phyloP scores from a whole-genome alignment of 305 asterid genomes.

The Andrographis paniculata region DNA sequence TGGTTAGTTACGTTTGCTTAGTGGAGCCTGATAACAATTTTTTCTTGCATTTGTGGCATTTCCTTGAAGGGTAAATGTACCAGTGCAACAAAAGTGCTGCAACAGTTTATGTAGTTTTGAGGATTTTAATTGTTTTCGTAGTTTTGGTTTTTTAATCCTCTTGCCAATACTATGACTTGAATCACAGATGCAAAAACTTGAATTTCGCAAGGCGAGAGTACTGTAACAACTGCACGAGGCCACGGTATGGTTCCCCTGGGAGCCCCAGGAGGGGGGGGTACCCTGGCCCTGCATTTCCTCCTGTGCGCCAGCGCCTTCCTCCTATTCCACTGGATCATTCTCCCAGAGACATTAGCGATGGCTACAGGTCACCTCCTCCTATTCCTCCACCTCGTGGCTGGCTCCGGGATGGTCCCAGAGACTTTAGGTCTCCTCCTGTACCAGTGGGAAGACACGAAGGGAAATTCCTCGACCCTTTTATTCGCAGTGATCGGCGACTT shows the following conservation, averaged over 20 bases:
- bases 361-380: conserved; percentile 57
- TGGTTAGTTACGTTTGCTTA: too few species aligned
- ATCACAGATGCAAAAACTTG: conserved; percentile 77
- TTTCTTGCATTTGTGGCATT: too few species aligned
- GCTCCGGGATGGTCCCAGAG: conserved; percentile 58
- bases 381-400: conserved; percentile 75
- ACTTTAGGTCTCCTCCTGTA: conserved; percentile 43
- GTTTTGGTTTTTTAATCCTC: conserved; percentile 13
- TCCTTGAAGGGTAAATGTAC: too few species aligned
- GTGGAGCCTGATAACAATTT: too few species aligned
- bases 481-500: conserved; percentile 41
- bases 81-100: background rate
- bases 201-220: conserved; percentile 85
- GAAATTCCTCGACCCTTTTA: conserved; percentile 46
- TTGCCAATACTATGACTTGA: background rate
- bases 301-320: conserved; percentile 41
- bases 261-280: conserved; percentile 69
- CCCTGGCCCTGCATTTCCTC: conserved; percentile 36
- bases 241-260: conserved; percentile 47
- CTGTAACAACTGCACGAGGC: conserved; percentile 82
- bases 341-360: conserved; percentile 45
- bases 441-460: conserved; percentile 50
- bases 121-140: conserved; percentile 11
- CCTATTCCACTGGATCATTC: conserved; percentile 43
- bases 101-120: background rate